Percentiles rank a stretch among this genome's conserved stretches.
Conservation (phyloP, 2,329 filamentous ascomycete species). For the Fusarium scirpi region DNA sequence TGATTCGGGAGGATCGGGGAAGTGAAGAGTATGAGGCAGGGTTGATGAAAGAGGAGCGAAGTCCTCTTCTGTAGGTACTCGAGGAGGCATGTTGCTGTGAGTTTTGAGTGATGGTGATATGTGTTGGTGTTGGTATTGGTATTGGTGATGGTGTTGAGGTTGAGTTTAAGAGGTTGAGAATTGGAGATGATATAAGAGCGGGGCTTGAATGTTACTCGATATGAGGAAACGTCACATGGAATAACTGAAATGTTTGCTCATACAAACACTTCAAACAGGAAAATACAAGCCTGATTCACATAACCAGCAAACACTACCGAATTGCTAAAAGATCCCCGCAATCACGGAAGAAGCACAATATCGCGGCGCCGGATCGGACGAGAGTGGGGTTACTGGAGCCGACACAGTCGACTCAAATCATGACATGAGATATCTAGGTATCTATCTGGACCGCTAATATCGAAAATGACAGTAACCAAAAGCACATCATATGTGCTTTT, state of each 20-base stretch:
- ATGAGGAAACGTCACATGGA: background rate
- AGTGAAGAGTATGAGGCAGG: slow-evolving; percentile 58
- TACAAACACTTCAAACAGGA: background rate
- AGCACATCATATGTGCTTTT: background rate
- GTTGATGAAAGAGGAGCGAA: slow-evolving; percentile 56
- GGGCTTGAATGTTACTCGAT: background rate
- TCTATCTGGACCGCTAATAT: background rate
- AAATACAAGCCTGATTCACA: background rate
- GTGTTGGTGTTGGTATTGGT: background rate
- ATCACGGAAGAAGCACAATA: background rate
- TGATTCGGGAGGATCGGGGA: slow-evolving; percentile 67
- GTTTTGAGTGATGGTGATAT: slow-evolving; percentile 9
- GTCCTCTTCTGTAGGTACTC: slow-evolving; percentile 64
- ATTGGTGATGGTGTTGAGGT: slow-evolving; percentile 3
- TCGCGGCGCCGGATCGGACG: background rate
- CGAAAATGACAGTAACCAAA: slow-evolving; percentile 20
- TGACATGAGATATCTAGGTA: background rate
- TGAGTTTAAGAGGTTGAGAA: background rate
- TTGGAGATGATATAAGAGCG: slow-evolving; percentile 9
- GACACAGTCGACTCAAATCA: background rate
- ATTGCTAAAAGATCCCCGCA: background rate
- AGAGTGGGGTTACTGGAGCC: background rate
- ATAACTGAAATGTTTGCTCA: background rate
- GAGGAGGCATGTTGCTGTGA: slow-evolving; percentile 55
- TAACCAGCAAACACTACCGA: background rate